phyloP scores from a whole-genome alignment of 2,329 filamentous ascomycete genomes.

The Kalmusia sp. region DNA sequence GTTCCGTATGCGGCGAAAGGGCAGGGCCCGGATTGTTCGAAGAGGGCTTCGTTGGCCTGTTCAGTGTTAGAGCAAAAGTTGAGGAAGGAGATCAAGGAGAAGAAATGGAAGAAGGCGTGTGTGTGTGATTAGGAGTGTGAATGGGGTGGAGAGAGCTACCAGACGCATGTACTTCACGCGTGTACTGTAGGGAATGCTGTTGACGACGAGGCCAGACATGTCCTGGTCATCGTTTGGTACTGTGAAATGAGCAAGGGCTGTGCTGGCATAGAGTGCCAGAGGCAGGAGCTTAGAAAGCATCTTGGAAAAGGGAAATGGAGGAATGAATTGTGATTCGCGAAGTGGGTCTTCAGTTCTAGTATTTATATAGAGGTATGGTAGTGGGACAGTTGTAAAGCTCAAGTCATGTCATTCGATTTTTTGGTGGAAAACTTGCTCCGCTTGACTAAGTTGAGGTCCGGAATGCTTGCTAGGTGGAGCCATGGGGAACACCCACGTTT shows the following conservation, averaged over 20 bases:
- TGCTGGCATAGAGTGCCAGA: not conserved
- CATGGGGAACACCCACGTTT: too few relatives aligned
- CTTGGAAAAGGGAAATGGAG: too few relatives aligned
- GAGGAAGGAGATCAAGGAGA: conserved; percentile 18
- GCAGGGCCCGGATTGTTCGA: conserved; percentile 51
- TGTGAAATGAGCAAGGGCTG: not conserved
- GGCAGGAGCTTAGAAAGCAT: not conserved
- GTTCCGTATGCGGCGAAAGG: conserved; percentile 62
- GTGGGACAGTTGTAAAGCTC: too few relatives aligned
- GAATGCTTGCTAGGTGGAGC: too few relatives aligned
- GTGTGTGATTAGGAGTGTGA: not conserved
- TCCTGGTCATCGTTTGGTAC: conserved; percentile 5
- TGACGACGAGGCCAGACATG: conserved; percentile 19
- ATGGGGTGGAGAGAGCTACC: conserved; percentile 31
- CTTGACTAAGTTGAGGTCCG: too few relatives aligned
- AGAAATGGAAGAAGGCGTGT: too few relatives aligned
- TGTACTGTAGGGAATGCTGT: conserved; percentile 47
- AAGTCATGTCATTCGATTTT: too few relatives aligned
- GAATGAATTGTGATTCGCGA: too few relatives aligned
- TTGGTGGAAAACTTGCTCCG: too few relatives aligned
- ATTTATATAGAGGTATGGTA: too few relatives aligned
- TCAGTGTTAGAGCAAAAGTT: not conserved
- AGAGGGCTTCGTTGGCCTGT: conserved; percentile 33
- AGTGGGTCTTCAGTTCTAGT: too few relatives aligned
- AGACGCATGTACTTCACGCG: conserved; percentile 61